Conservation (phyloP, 495 filamentous ascomycete species). For the Trypethelium eluteriae region DNA sequence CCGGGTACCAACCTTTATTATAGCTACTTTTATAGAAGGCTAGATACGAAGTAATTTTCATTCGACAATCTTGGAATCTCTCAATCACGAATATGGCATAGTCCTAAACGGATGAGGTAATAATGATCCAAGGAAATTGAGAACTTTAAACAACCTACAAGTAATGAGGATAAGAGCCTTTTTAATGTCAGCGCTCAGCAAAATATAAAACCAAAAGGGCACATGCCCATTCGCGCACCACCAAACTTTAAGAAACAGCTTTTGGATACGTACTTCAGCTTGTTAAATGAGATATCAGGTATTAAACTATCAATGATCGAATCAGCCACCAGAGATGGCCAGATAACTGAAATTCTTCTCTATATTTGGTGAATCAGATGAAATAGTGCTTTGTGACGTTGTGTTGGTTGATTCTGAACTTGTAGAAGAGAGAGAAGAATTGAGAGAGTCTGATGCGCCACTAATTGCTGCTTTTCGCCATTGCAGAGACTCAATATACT, state of each 20-base stretch:
- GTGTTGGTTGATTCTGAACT: not conserved
- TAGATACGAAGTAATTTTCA: no score
- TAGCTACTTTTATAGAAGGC: no score
- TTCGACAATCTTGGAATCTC: no score
- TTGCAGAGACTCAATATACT: constrained; percentile 10
- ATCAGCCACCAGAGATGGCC: constrained; percentile 1
- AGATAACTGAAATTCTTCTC: not conserved
- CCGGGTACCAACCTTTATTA: no score
- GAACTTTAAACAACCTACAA: no score
- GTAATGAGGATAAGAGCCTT: no score
- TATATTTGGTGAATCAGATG: not conserved
- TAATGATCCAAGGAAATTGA: no score
- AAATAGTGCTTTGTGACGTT: not conserved
- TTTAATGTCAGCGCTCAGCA: no score
- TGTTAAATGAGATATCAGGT: not conserved
- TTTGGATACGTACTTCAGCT: not conserved
- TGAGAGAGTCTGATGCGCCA: not conserved
- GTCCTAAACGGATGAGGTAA: no score
- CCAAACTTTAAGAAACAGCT: not conserved
- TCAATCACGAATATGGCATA: no score
- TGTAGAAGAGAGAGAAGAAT: constrained; percentile 2
- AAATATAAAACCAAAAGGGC: no score
- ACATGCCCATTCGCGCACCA: no score
- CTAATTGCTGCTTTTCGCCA: constrained; percentile 13
- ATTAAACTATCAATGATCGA: not conserved